Evolutionary conservation across 2,329 filamentous ascomycete species (phyloP).

Genomic region (Trichoderma aggressivum): DNA sequence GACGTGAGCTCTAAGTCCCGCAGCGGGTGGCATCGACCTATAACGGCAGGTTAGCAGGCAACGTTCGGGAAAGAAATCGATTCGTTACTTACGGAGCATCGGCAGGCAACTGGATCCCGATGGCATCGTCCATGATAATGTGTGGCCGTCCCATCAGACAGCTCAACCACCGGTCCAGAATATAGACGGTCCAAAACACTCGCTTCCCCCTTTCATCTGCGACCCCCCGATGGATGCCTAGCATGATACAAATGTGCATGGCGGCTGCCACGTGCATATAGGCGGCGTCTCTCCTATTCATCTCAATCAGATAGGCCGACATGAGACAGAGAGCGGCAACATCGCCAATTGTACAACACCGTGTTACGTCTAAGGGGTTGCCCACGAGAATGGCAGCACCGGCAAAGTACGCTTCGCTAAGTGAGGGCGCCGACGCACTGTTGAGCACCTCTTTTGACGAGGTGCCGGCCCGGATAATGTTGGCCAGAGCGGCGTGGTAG

Average conservation of each 20-base stretch:
- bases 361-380: constrained; percentile 45
- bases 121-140: constrained; percentile 45
- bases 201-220: constrained; percentile 44
- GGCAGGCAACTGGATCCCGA: constrained; percentile 41
- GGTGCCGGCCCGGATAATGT: constrained; percentile 32
- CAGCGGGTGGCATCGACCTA: constrained; percentile 43
- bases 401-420: constrained; percentile 45
- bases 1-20: constrained; percentile 45
- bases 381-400: constrained; percentile 43
- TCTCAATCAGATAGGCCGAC: constrained; percentile 48
- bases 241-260: constrained; percentile 47
- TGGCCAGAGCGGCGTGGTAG: constrained; percentile 45
- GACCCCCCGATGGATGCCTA: constrained; percentile 46
- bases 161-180: constrained; percentile 48
- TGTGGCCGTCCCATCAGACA: constrained; percentile 50
- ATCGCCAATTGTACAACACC: constrained; percentile 38
- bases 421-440: constrained; percentile 22
- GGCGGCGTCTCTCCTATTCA: constrained; percentile 47
- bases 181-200: constrained; percentile 51
- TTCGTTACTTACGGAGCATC: constrained; percentile 39
- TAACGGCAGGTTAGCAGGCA: not conserved
- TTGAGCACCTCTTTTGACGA: constrained; percentile 20
- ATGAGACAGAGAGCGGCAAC: constrained; percentile 45
- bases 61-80: not conserved
- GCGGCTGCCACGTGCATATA: constrained; percentile 47